Evolutionary conservation across 2,329 filamentous ascomycete genomes (phyloP), one percentile per base, ranked within the genome.

Genomic region (Zalaria sp.): DNA sequence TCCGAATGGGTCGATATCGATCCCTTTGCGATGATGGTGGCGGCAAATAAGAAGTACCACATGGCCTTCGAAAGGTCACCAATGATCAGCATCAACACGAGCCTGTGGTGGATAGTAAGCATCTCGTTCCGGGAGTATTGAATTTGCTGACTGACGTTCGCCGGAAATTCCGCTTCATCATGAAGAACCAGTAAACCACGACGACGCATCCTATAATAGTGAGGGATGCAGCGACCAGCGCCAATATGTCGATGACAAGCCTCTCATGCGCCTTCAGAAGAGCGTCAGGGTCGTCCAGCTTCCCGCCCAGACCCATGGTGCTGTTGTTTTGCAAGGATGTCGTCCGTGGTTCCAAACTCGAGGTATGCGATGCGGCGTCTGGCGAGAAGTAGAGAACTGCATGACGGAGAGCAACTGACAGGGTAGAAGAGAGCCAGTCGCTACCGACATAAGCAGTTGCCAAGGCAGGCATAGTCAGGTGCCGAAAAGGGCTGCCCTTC

Each of bases 11-110:
- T 73, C 6, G 51, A 42, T 41, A 82, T 62, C 0, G 60, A 64
- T 2, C 75, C 74, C 4, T 57, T 56, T 1, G 59, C 56, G 29
- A 86, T 69, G 18, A 72, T 71, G 18, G 77, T 69, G 2, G 75
- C 62, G 0, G 81, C 72, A 49, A 78, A 80, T 35, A 83, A 58
- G 46, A 85, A 68, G 46, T 81, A 77, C 73, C 77, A 84, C 2
- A 77, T 54, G 3, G 77, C 73, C 57, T 83, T 83, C 59, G 79
- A 73, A 54, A 83, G 71, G 57, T 87, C 81, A 50, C 79, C 81
- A 46, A 77, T 69, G 37, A 89, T 77, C 9, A 88, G 65, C 34
- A 86, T 60, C 69, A 88, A 76, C 43, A 89, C 80, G 42, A 89
- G 69, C 47, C 81, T 84, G 47, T 7, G 26, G 9, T 25, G 11